phyloP scores from a whole-genome alignment of 805 yeast genomes.

The Hanseniaspora hatyaiensis region DNA sequence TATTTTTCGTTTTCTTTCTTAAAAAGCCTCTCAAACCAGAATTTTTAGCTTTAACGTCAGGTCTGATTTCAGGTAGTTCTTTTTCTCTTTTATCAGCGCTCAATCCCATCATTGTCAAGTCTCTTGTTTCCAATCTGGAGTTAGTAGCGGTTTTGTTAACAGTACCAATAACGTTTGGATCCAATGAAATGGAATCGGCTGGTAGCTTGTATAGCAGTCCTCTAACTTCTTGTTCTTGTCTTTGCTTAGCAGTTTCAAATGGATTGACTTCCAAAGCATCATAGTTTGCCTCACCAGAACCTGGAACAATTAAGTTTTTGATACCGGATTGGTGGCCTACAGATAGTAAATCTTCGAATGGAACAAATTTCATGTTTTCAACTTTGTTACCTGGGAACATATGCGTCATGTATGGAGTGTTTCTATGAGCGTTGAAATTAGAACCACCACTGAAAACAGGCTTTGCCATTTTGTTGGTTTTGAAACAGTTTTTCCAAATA shows the following conservation, averaged over 20 bases:
- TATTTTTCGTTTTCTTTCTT: slow-evolving; percentile 75
- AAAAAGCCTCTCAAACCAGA: slow-evolving; percentile 69
- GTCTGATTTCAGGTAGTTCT: slow-evolving; percentile 46
- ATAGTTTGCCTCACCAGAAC: slow-evolving; percentile 94
- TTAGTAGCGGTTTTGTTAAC: slow-evolving; percentile 60
- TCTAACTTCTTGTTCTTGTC: slow-evolving; percentile 87
- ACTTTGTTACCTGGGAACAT: slow-evolving; percentile 66
- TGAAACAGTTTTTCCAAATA: slow-evolving; percentile 80
- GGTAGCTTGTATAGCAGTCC: slow-evolving; percentile 72
- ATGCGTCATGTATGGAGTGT: slow-evolving; percentile 86
- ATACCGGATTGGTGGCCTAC: slow-evolving; percentile 72
- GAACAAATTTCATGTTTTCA: slow-evolving; percentile 62
- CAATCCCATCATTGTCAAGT: slow-evolving; percentile 36
- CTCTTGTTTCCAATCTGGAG: slow-evolving; percentile 52
- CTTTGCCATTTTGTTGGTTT: slow-evolving; percentile 32
- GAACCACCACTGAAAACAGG: slow-evolving; percentile 37
- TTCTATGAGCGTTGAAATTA: slow-evolving; percentile 23
- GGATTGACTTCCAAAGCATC: slow-evolving; percentile 92
- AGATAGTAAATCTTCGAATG: slow-evolving; percentile 93
- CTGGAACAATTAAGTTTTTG: slow-evolving; percentile 82
- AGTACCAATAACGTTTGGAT: slow-evolving; percentile 76
- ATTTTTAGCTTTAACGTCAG: slow-evolving; percentile 66
- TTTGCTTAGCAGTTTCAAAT: slow-evolving; percentile 77
- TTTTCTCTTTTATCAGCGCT: slow-evolving; percentile 31
- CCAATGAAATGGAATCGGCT: slow-evolving; percentile 85